Evolutionary conservation across 1,284 basidiomycete genomes (phyloP), one percentile per base, ranked within the genome.

Genomic region (Hypsizygus ulmarius): DNA sequence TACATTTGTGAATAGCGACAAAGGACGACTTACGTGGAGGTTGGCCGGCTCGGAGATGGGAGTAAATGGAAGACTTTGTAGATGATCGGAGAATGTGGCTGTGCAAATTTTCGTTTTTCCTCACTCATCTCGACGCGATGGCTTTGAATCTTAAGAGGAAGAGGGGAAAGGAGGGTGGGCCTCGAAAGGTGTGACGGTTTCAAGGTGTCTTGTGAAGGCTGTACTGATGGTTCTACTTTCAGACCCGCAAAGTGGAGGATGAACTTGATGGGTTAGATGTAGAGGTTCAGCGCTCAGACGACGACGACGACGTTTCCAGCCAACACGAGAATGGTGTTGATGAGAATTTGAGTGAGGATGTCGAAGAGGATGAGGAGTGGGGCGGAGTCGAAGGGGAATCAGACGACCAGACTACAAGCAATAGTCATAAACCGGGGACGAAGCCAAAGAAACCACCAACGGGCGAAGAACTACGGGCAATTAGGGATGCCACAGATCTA

Each of bases 401-500:
- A 21, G 27, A 34, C 3, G 30, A 46, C 21, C 16, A 47, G 35
- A 39, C 39, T 5, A 28, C 36, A 6, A 35, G 19, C 19, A 45
- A 50, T n/a, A 50, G 42, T 3, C 49, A 56, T 38, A 53, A 51
- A 19, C 43, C 49, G 12, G 58, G 54, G n/a, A 57, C 55, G 5
- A 67, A 65, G 50, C 63, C 63, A 4, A 72, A 73, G 43, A 78
- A 75, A 51, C 77, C 78, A 7, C 83, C 82, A 15, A 80, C 79
- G 15, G 82, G 83, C 30, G 77, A 86, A 51, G 92, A 96, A 64
- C 74, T 96, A 39, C 79, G 86, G 50, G 71, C 70, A 5, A 84
- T 93, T 52, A 87, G 85, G 62, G 81, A 91, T 62, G 82, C 92
- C 5, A 74, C 81, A 19, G 85, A 93, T 50, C 73, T 97, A 12